Conservation (phyloP, 306 rosid species). For the Vicia sativa region DNA sequence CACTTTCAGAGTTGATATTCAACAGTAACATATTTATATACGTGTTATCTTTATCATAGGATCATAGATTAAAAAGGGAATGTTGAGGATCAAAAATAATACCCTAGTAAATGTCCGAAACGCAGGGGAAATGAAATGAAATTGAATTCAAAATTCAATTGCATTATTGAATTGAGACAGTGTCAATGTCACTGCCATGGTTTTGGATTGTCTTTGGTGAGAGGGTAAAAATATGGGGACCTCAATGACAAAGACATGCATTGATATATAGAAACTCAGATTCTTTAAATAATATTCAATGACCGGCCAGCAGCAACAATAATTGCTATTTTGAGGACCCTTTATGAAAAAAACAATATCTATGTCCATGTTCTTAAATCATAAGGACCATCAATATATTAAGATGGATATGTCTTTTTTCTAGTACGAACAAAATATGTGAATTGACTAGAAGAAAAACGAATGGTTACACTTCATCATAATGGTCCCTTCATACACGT, state of each 20-base stretch:
- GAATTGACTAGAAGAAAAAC: constrained; percentile 31
- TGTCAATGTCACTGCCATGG: constrained; percentile 41
- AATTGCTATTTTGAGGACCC: constrained; percentile 33
- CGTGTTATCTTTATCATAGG: constrained; percentile 6
- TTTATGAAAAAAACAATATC: not conserved
- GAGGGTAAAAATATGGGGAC: constrained; percentile 44
- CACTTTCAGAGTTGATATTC: not conserved
- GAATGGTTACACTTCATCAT: not conserved
- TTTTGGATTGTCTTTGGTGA: constrained; percentile 51
- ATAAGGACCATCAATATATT: constrained; percentile 43
- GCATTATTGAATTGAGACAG: constrained; percentile 61
- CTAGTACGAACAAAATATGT: constrained; percentile 32
- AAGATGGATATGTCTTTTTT: constrained; percentile 39
- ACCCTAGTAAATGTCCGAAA: constrained; percentile 2
- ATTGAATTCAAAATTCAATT: not conserved
- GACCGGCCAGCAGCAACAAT: constrained; percentile 44
- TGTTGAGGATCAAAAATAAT: constrained; percentile 10
- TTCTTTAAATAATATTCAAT: constrained; percentile 39
- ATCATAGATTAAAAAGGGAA: constrained; percentile 15
- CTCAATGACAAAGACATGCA: constrained; percentile 41
- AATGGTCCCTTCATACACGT: constrained; percentile 50
- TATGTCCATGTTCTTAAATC: not conserved
- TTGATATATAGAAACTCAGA: constrained; percentile 41
- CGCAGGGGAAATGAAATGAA: not conserved
- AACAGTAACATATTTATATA: not conserved